Evolutionary conservation across 73 alveolate genomes (phyloP), one percentile per base, ranked within the genome.

Genomic region (Stentor roeselii): DNA sequence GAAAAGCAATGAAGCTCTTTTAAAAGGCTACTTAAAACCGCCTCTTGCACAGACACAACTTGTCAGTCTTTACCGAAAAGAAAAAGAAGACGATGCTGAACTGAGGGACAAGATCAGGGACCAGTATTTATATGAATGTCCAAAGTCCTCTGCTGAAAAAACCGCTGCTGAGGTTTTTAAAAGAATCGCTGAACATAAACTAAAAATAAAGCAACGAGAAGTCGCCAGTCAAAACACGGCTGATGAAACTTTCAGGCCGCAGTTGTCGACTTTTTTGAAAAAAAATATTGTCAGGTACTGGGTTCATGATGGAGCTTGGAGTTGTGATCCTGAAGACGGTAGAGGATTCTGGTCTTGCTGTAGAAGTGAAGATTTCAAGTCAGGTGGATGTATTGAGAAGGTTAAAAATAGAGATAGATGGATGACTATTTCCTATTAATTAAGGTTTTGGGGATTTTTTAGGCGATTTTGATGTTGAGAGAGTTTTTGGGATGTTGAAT

Each of bases 331-430:
- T 50, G 11, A 41, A 21, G 83, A 83, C 3, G 76, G 61, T 30
- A 3, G 39, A 42, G 93, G 83, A 58, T 82, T 84, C 78, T 82
- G 93, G 93, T 84, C 91, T 37, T 88, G 93, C 83, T 88, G 93
- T 84, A 88, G 75, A 90, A 84, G 84, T 78, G 78, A 83, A 3
- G 90, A 88, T 59, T 41, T 82, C 41, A 86, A 83, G 15, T 42
- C 86, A 14, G 87, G 59, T 39, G 93, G 93, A 6, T 87, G 93
- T 60, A 82, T 42, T 50, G 93, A 83, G 36, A 83, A 42, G 27
- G 59, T 87, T 78, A 67, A 60, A 50, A 88, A 87, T 75, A 59
- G 39, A 31, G 58, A 87, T 39, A 87, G 86, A 85, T 87, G 93
- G 93, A 82, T 59, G 3, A 78, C 86, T 34, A 82, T 84, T 27